These are phyloP conservation scores for Geranium brycei DNA, from an alignment of 345 rosid genomes.

Conservation along the genomic window DNA sequence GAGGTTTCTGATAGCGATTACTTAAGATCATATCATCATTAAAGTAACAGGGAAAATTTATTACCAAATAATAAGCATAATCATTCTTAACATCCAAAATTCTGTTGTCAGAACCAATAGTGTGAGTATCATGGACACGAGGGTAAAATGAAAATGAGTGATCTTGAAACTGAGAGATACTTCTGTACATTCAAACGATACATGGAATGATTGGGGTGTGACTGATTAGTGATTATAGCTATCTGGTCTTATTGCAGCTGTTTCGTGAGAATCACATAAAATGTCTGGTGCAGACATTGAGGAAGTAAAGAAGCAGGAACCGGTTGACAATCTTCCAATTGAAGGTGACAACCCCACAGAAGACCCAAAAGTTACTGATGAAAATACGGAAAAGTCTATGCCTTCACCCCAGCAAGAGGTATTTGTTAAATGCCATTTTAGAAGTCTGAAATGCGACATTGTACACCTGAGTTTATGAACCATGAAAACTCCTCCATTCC, in stretches of 20 bases:
- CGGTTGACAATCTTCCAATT: conserved; percentile 11
- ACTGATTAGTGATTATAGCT: too few species aligned
- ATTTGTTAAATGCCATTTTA: neutral
- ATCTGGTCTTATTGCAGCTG: neutral
- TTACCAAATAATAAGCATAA: too few species aligned
- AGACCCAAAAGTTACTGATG: conserved; percentile 15
- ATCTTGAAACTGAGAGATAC: neutral
- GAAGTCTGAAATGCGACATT: neutral
- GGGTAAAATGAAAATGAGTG: neutral
- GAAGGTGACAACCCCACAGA: conserved; percentile 5
- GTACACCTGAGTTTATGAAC: neutral
- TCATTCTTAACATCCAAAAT: too few species aligned
- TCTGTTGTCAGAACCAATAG: neutral
- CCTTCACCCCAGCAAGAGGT: conserved; percentile 42
- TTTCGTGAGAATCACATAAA: neutral
- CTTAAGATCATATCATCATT: too few species aligned
- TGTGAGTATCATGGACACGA: neutral
- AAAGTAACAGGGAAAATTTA: too few species aligned
- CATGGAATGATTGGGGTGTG: neutral
- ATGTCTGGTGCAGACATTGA: conserved; percentile 24
- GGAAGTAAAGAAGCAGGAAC: conserved; percentile 26
- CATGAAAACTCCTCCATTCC: neutral
- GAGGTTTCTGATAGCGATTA: too few species aligned
- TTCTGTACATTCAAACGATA: too few species aligned
- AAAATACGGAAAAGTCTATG: conserved; percentile 16